Evolutionary conservation across 805 yeast genomes (phyloP), one percentile per base, ranked within the genome.

Genomic region (Metschnikowia hibisci): DNA sequence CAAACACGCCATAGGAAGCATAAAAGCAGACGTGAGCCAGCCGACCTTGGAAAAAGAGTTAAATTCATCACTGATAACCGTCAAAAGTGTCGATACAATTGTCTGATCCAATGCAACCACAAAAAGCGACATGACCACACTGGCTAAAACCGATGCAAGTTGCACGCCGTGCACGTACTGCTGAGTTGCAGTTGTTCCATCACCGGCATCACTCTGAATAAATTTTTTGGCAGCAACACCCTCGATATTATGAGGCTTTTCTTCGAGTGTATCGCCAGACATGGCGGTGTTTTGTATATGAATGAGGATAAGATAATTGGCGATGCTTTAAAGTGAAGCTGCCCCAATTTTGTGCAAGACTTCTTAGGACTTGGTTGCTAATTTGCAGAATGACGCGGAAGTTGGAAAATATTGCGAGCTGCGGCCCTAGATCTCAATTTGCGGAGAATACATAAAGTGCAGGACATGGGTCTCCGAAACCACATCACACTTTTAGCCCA

Each of bases 11-110:
- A 74, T 68, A 1, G 84, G 76, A 36, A 81, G 59, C 54, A 77
- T 54, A 55, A 71, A 81, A 1, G 79, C 83, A 0, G 81, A 61
- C 6, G 79, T 61, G 22, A 81, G 56, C 86, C 87, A 81, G 3
- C 81, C 81, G 6, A 80, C 65, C 43, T 77, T 69, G 6, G 73
- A 68, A 50, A 76, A 80, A 3, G 68, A 66, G 16, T 69, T 50
- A 53, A 81, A 80, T 46, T 76, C 62, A 39, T 63, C 61, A 6
- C 81, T 77, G 2, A 81, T 76, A 1, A 61, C 63, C 13, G 77
- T 69, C 37, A 80, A 60, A 10, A 78, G 61, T 1, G 84, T 75
- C 7, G 75, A 53, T 2, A 76, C 75, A 44, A 81, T 80, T n/a
- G 83, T 79, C 49, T 76, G 80, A 55, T 81, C 86, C 32, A 81